Conservation (phyloP, 768 basidiomycete species). For the Floccularia luteovirens region DNA sequence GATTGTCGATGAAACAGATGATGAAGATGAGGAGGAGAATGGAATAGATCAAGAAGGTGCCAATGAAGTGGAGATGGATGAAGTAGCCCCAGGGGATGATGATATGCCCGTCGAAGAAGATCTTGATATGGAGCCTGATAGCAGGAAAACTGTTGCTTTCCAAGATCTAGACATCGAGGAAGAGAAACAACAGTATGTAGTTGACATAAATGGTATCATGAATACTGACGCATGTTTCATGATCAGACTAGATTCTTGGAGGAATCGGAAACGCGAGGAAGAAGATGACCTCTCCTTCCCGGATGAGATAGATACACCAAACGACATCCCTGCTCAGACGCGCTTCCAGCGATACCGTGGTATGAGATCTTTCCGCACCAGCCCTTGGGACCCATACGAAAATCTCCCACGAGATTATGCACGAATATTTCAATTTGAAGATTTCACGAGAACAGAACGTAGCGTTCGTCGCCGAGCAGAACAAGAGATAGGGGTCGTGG, state of each 20-base stretch:
- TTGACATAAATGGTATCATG: background rate
- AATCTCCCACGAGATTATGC: slow-evolving; percentile 92
- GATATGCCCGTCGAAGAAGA: slow-evolving; percentile 50
- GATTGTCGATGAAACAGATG: slow-evolving; percentile 82
- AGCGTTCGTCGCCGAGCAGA: slow-evolving; percentile 60
- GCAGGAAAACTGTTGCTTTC: slow-evolving; percentile 47
- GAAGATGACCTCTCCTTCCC: slow-evolving; percentile 85
- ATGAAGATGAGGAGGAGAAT: slow-evolving; percentile 43
- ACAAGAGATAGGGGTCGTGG: slow-evolving; percentile 48
- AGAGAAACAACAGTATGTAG: slow-evolving; percentile 81
- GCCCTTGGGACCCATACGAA: slow-evolving; percentile 97
- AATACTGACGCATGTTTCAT: background rate
- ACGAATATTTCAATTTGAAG: slow-evolving; percentile 94
- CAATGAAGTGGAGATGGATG: slow-evolving; percentile 24
- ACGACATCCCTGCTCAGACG: slow-evolving; percentile 66
- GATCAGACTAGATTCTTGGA: slow-evolving; percentile 60
- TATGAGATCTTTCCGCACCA: slow-evolving; percentile 86
- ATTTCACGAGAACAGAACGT: slow-evolving; percentile 81
- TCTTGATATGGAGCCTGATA: slow-evolving; percentile 51
- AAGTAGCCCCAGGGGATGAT: slow-evolving; percentile 39
- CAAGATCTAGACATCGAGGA: slow-evolving; percentile 79
- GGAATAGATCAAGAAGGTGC: slow-evolving; percentile 32
- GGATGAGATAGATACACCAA: slow-evolving; percentile 93
- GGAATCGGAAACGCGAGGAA: slow-evolving; percentile 64
- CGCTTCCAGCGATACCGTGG: slow-evolving; percentile 93